Evolutionary conservation across 2,329 filamentous ascomycete species (phyloP), one percentile per base, ranked within the genome.

Genomic region (Trichoderma semiorbis): DNA sequence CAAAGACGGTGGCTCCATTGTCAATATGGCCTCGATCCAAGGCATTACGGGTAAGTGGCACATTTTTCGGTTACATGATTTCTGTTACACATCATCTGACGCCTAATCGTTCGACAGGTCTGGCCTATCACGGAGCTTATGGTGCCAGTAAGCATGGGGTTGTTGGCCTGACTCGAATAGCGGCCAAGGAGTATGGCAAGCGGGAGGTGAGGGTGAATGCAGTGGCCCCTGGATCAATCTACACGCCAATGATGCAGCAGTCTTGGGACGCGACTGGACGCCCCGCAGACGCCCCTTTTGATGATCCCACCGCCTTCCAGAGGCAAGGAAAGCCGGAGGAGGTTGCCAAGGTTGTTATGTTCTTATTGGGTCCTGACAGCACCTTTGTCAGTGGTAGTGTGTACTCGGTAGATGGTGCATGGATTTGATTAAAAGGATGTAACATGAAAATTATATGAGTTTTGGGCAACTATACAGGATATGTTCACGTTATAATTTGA

Each of bases 21-120:
- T 91, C 69, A 90, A 88, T 76, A 82, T 87, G 32, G 82, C 85
- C 30, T 88, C 85, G 58, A 85, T 81, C 68, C 79, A 81, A 67
- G 79, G 79, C 34, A 75, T 86, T 39, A 84, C 86, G 47, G 87
- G 87, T 75, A 75, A 16, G 78, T 77, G 28, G 26, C 16, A 16
- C 34, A 24, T 53, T 53, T 26, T 26, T 28, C 10, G n/a, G n/a
- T 28, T 36, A 30, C 28, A 28, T 50, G 30, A 14, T 34, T 71
- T 50, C 28, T 62, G 30, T 53, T 58, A 34, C 26, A 24, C 28
- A 53, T 60, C 67, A 62, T 36, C 67, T 69, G 30, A 69, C 57
- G 50, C 39, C 14, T 4, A 21, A 11, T 16, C n/a, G 3, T n/a
- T 14, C 21, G 24, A 28, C 16, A 69, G 67, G 67, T 21, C 39